phyloP scores from a whole-genome alignment of 106 monocot genomes.

The Dioscorea dumetorum region DNA sequence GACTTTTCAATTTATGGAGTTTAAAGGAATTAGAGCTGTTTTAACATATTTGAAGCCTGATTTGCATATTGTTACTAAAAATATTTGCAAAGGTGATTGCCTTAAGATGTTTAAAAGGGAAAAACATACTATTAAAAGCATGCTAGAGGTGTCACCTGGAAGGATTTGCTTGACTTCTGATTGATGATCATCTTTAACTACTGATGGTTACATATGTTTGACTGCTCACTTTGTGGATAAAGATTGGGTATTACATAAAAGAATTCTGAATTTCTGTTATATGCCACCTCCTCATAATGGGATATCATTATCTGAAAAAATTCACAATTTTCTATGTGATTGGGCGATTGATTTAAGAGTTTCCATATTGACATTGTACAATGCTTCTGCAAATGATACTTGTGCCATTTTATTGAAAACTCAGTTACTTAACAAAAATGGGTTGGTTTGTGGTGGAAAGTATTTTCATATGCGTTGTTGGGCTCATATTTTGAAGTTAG shows the following conservation, averaged over 20 bases:
- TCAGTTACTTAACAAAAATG: not conserved
- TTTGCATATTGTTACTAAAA: not conserved
- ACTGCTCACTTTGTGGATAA: not conserved
- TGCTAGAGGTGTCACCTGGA: not conserved
- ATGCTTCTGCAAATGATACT: conserved; percentile 5
- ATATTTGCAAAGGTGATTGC: not conserved
- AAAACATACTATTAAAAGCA: not conserved
- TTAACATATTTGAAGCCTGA: not conserved
- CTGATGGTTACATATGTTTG: conserved; percentile 6
- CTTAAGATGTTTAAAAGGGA: not conserved
- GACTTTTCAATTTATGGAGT: not conserved
- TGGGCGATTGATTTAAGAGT: not conserved
- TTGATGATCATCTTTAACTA: not conserved
- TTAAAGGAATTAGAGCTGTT: not conserved
- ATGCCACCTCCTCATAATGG: not conserved
- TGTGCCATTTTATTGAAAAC: not conserved
- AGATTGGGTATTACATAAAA: not conserved
- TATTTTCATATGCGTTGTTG: not conserved
- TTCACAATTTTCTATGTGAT: not conserved
- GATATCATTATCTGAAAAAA: not conserved
- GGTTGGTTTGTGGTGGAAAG: not conserved
- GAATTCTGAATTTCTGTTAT: not conserved
- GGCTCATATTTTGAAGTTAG: conserved; percentile 10
- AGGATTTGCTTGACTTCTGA: conserved; percentile 7
- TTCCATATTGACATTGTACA: conserved; percentile 4